phyloP scores from a whole-genome alignment of 2,329 filamentous ascomycete species.

The Aspergillus neotritici region DNA sequence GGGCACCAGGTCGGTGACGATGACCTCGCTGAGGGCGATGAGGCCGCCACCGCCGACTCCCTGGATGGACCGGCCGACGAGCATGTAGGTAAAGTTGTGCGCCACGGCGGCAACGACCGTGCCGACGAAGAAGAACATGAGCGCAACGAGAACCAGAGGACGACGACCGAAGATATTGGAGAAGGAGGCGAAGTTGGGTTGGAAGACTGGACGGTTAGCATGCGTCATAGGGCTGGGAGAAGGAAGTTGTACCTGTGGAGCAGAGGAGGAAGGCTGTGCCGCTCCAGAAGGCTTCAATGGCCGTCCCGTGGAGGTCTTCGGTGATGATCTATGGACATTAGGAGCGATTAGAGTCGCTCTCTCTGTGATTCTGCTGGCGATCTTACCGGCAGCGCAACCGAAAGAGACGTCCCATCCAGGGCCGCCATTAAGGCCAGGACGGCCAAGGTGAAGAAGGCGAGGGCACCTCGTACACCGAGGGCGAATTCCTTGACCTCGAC shows the following conservation, averaged over 20 bases:
- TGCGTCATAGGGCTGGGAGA: neutral
- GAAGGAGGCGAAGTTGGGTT: constrained; percentile 45
- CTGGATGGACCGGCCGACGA: constrained; percentile 43
- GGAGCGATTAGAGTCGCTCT: too few species aligned
- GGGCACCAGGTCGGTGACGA: constrained; percentile 43
- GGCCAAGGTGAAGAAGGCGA: constrained; percentile 5
- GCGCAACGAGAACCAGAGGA: constrained; percentile 34
- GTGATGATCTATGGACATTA: constrained; percentile 35
- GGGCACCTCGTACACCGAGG: constrained; percentile 4
- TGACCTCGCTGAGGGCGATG: constrained; percentile 40
- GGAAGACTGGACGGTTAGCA: constrained; percentile 37
- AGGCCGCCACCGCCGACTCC: constrained; percentile 44
- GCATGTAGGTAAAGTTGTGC: constrained; percentile 41
- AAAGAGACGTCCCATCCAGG: constrained; percentile 10
- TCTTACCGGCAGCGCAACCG: constrained; percentile 8
- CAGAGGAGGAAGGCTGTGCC: constrained; percentile 46
- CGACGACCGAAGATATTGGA: constrained; percentile 47
- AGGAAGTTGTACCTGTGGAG: constrained; percentile 19
- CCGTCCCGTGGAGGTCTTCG: constrained; percentile 27
- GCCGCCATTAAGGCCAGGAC: constrained; percentile 10
- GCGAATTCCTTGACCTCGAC: constrained; percentile 3
- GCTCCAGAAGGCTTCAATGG: constrained; percentile 47
- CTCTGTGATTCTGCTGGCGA: too few species aligned
- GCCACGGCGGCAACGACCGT: constrained; percentile 40
- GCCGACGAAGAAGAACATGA: constrained; percentile 43